A percentile compares a stretch with the other conserved stretches of the same genome.
phyloP scores from a whole-genome alignment of 2,329 filamentous ascomycete species.

The Curvularia sp. region DNA sequence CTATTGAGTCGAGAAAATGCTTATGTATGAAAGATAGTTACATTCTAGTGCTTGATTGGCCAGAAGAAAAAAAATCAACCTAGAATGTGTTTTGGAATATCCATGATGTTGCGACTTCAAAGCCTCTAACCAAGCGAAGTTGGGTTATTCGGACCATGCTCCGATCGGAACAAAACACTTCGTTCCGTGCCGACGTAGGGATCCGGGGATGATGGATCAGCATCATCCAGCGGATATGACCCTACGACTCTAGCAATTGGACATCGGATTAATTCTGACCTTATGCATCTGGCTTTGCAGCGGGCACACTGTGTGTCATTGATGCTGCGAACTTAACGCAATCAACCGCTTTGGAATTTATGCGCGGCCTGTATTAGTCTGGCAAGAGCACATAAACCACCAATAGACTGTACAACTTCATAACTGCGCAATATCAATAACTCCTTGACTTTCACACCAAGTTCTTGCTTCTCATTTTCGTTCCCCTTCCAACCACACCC shows the following conservation, averaged over 20 bases:
- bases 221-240: neutral
- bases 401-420: too few relatives aligned
- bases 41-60: too few relatives aligned
- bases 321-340: neutral
- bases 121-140: neutral
- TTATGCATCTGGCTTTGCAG: neutral
- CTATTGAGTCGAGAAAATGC: neutral
- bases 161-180: neutral
- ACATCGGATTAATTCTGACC: neutral
- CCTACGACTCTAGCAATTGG: neutral
- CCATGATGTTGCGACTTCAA: neutral
- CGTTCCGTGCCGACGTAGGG: neutral
- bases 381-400: neutral
- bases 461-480: neutral
- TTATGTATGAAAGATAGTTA: neutral
- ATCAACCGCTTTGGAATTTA: neutral
- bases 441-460: too few relatives aligned
- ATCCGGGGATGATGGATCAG: neutral
- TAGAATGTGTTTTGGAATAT: neutral
- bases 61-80: neutral
- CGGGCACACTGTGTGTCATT: neutral
- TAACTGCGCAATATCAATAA: neutral
- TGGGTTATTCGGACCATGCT: neutral
- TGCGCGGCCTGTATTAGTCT: neutral
- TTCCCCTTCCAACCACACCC: neutral